These are phyloP conservation scores for Trypanosoma cruzi DNA, from an alignment of 208 protist species.

Conservation along the genomic window DNA sequence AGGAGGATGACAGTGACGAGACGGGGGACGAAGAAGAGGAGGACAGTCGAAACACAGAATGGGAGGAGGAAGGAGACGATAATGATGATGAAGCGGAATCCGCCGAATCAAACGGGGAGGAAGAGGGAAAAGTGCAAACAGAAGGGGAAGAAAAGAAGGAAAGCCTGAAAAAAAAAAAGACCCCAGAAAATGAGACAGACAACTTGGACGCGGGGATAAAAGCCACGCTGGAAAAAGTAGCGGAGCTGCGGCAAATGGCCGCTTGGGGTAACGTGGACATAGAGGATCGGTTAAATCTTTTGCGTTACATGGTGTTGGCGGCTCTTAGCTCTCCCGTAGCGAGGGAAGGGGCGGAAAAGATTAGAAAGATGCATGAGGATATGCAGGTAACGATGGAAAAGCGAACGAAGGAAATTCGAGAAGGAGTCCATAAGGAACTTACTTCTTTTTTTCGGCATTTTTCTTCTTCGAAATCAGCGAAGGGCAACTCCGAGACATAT, in stretches of 20 bases:
- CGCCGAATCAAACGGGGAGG: background rate
- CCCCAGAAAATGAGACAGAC: slow-evolving; percentile 29
- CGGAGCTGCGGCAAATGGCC: slow-evolving; percentile 57
- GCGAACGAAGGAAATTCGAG: slow-evolving; percentile 61
- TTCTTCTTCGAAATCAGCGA: slow-evolving; percentile 14
- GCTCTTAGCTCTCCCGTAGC: slow-evolving; percentile 50
- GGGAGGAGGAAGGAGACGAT: slow-evolving; percentile 5
- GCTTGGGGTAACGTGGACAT: slow-evolving; percentile 86
- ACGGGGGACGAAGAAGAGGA: slow-evolving; percentile 25
- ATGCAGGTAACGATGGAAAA: slow-evolving; percentile 45
- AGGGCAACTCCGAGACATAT: slow-evolving; percentile 20
- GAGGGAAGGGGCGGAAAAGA: slow-evolving; percentile 55
- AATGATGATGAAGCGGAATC: slow-evolving; percentile 12
- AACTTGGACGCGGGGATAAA: slow-evolving; percentile 53
- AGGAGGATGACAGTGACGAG: slow-evolving; percentile 24
- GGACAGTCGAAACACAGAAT: slow-evolving; percentile 3
- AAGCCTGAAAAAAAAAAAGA: background rate
- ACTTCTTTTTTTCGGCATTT: slow-evolving; percentile 52
- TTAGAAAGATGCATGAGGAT: slow-evolving; percentile 58
- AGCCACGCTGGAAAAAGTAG: slow-evolving; percentile 57
- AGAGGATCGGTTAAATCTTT: slow-evolving; percentile 72
- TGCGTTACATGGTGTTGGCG: slow-evolving; percentile 76
- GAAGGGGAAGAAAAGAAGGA: background rate
- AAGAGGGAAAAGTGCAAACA: slow-evolving; percentile 18
- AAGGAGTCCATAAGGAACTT: slow-evolving; percentile 80